phyloP scores from a whole-genome alignment of 23 red algal genomes.

The Gracilariopsis chorda region DNA sequence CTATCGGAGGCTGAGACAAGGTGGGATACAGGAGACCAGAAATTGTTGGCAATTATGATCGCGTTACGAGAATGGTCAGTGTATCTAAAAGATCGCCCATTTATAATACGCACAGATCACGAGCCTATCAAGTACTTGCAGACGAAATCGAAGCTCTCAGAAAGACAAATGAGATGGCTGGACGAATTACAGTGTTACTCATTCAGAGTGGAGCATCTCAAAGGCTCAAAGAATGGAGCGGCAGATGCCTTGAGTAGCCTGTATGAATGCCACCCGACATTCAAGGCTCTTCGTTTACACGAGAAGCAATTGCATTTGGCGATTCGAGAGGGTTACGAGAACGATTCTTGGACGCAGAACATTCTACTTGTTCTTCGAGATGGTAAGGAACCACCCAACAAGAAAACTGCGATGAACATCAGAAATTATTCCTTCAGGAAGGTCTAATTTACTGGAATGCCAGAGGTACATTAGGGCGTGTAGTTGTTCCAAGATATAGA shows the following conservation, averaged over 20 bases:
- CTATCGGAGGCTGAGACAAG: neutral
- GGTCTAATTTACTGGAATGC: slow-evolving; percentile 19
- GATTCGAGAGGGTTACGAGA: too few species aligned
- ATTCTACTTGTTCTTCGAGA: too few species aligned
- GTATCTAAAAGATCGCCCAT: neutral
- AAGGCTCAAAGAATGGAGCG: too few species aligned
- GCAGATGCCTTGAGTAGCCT: too few species aligned
- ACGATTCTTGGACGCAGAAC: too few species aligned
- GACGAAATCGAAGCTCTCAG: neutral
- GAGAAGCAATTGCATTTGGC: too few species aligned
- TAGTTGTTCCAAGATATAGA: neutral
- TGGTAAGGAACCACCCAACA: too few species aligned
- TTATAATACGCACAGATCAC: neutral
- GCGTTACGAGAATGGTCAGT: slow-evolving; percentile 2
- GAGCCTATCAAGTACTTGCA: slow-evolving; percentile 13
- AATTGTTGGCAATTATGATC: slow-evolving; percentile 12
- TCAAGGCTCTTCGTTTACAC: too few species aligned
- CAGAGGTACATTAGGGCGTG: neutral
- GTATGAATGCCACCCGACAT: too few species aligned
- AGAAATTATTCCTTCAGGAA: too few species aligned
- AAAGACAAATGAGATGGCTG: slow-evolving; percentile 18
- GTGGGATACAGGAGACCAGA: slow-evolving; percentile 1
- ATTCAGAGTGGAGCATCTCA: neutral
- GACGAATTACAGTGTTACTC: slow-evolving; percentile 13
- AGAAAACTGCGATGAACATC: too few species aligned